Evolutionary conservation across 306 rosid species (phyloP).

Genomic region (Gillenia trifoliata): DNA sequence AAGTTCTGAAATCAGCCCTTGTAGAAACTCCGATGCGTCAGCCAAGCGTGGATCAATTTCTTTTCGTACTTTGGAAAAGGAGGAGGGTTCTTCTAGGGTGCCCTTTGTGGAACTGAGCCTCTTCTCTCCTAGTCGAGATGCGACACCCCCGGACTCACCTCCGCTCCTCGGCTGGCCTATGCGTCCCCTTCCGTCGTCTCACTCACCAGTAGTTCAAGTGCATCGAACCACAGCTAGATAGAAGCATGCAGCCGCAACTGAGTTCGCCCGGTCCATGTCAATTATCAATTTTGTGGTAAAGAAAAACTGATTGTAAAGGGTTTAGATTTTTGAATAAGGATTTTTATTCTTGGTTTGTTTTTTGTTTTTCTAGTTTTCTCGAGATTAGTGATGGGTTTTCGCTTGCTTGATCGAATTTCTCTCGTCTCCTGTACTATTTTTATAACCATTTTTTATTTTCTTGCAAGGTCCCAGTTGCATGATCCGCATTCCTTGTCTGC

Average conservation of each 20-base stretch:
- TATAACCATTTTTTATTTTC: not conserved
- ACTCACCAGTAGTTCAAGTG: conserved; percentile 17
- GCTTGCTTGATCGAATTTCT: conserved; percentile 30
- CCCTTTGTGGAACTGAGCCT: conserved; percentile 88
- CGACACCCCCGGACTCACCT: conserved; percentile 74
- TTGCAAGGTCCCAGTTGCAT: not conserved
- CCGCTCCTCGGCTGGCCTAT: conserved; percentile 86
- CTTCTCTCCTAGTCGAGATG: conserved; percentile 75
- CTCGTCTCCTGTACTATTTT: not conserved
- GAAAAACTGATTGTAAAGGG: conserved; percentile 82
- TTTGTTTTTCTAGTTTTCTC: conserved; percentile 57
- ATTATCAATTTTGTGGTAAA: conserved; percentile 82
- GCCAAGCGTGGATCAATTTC: conserved; percentile 81
- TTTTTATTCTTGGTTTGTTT: conserved; percentile 43
- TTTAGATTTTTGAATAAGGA: conserved; percentile 64
- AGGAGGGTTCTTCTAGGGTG: conserved; percentile 62
- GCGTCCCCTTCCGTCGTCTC: conserved; percentile 38
- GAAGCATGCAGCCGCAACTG: conserved; percentile 31
- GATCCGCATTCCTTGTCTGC: no score
- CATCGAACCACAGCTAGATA: conserved; percentile 28
- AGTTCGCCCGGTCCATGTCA: conserved; percentile 31
- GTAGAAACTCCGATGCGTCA: conserved; percentile 68
- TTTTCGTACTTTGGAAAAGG: conserved; percentile 59
- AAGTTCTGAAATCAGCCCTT: conserved; percentile 49
- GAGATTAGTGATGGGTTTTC: conserved; percentile 48